Base-by-base conservation (phyloP, 78 protist genomes). In the Chrysochromulina parva region DNA sequence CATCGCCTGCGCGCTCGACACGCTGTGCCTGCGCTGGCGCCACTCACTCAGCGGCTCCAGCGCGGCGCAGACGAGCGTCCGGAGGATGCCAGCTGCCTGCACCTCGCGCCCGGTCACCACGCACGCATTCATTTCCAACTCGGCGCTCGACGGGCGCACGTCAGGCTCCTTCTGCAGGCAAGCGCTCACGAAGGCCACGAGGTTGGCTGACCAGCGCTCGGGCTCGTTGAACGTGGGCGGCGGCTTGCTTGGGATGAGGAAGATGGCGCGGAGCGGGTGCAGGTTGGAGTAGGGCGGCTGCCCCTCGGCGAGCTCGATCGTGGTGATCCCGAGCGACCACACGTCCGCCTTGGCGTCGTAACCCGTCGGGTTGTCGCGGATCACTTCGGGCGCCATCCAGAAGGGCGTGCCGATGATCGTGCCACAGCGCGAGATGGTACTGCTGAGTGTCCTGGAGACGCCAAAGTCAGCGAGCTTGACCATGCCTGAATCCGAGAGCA, bases 321-420 rank as follows among this genome's bases (percentile, higher is more conserved):
- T 98, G 7, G 99, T 98, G 93, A 98, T 98, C 58, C 99, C 99
- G 92, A 99, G 95, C 54, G 97, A 94, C 99, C 99, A 99, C 53
- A 99, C 97, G 94, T 99, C 99, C 3, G 99, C 99, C 66, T 38
- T 91, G 26, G 57, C 90, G 91, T 95, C 96, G 60, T 96, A 93
- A 90, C 93, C 90, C 74, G 52, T 38, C 38, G 38, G 38, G 38
- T 38, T 38, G 38, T 38, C 38, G 38, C 38, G 19, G 53, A 71
- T 71, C 62, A 85, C 88, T 84, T 97, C 99, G n/a, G 99, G 99
- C 1, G 99, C 99, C 99, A 97, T 97, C 98, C 98, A 98, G 92
- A 95, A 82, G 14, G 93, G 93, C 38, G 93, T 90, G 60, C 93
- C 93, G 38, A 90, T 90, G n/a, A 90, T 88, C 11, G 92, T 90